Percentiles rank a stretch among this genome's conserved stretches.
phyloP scores from a whole-genome alignment of 2,329 filamentous ascomycete genomes.

The Fusarium sp. region DNA sequence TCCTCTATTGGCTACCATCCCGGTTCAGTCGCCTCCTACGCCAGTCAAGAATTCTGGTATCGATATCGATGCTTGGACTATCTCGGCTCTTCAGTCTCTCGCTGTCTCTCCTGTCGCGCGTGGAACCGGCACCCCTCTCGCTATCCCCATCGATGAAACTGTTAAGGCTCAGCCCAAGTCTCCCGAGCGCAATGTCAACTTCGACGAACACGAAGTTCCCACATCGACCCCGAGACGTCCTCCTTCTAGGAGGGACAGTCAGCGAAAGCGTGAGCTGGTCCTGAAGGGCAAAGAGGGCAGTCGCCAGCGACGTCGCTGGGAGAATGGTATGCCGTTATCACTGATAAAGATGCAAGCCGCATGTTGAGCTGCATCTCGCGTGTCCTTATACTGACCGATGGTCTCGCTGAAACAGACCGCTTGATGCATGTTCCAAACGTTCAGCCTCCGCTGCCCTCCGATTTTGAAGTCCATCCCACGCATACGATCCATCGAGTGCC shows the following conservation, averaged over 20 bases:
- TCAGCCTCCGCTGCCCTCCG: conserved; percentile 81
- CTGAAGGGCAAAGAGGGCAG: conserved; percentile 93
- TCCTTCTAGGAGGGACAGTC: conserved; percentile 65
- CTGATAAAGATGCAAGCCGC: conserved; percentile 1
- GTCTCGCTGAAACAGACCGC: conserved; percentile 69
- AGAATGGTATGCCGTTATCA: conserved; percentile 76
- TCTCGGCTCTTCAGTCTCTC: conserved; percentile 66
- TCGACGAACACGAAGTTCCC: conserved; percentile 39
- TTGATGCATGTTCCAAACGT: conserved; percentile 88
- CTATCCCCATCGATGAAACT: conserved; percentile 79
- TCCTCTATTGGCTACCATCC: conserved; percentile 31
- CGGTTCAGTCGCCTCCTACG: conserved; percentile 40
- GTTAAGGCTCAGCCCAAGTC: conserved; percentile 30
- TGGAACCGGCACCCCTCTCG: conserved; percentile 72
- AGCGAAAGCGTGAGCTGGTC: conserved; percentile 75
- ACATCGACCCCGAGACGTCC: conserved; percentile 57
- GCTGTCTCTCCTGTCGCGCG: conserved; percentile 67
- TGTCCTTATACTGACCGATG: conserved; percentile 30
- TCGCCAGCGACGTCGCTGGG: conserved; percentile 88
- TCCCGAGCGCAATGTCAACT: conserved; percentile 36
- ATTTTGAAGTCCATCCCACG: conserved; percentile 87
- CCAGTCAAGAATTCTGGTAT: conserved; percentile 50
- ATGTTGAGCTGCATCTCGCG: not conserved
- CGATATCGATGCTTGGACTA: conserved; percentile 77
- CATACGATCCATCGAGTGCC: conserved; percentile 82